A percentile compares a stretch with the other conserved stretches of the same genome.
Evolutionary conservation across 2,329 filamentous ascomycete genomes (phyloP).

Genomic region (Colletotrichum euphorbiae): DNA sequence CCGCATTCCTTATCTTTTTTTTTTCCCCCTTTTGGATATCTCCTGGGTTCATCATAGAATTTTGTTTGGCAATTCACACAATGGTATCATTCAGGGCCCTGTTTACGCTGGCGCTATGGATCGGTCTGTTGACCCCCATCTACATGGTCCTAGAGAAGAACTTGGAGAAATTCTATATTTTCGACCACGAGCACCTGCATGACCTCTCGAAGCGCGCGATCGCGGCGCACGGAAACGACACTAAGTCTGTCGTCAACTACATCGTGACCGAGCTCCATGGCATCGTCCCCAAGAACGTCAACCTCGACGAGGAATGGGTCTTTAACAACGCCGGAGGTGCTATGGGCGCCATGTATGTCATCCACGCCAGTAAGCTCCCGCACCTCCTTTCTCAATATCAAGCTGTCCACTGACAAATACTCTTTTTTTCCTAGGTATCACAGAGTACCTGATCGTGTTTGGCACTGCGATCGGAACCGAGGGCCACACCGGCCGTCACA

Average conservation of each 20-base stretch:
- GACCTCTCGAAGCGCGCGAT: constrained; percentile 75
- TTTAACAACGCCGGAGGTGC: constrained; percentile 94
- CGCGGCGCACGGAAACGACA: constrained; percentile 79
- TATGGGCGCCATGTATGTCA: constrained; percentile 92
- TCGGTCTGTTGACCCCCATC: constrained; percentile 65
- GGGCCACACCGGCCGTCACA: constrained; percentile 89
- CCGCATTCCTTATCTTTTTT: constrained; percentile 6
- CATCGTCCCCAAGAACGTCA: constrained; percentile 67
- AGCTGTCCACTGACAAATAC: constrained; percentile 8
- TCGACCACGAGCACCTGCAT: constrained; percentile 75
- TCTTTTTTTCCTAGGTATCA: constrained; percentile 65
- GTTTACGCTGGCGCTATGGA: constrained; percentile 62
- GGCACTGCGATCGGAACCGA: constrained; percentile 87
- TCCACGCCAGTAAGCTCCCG: constrained; percentile 78
- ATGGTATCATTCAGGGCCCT: constrained; percentile 51
- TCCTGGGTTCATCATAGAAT: neutral
- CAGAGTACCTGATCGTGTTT: constrained; percentile 92
- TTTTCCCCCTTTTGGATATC: neutral
- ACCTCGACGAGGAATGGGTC: constrained; percentile 83
- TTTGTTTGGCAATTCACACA: constrained; percentile 15
- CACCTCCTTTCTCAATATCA: neutral
- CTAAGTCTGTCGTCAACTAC: constrained; percentile 72
- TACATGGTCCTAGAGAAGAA: constrained; percentile 69
- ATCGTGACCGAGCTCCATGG: constrained; percentile 76
- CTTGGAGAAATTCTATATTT: constrained; percentile 78